These are phyloP conservation scores for Penicillium manginii DNA, from an alignment of 495 filamentous ascomycete species.

Conservation along the genomic window DNA sequence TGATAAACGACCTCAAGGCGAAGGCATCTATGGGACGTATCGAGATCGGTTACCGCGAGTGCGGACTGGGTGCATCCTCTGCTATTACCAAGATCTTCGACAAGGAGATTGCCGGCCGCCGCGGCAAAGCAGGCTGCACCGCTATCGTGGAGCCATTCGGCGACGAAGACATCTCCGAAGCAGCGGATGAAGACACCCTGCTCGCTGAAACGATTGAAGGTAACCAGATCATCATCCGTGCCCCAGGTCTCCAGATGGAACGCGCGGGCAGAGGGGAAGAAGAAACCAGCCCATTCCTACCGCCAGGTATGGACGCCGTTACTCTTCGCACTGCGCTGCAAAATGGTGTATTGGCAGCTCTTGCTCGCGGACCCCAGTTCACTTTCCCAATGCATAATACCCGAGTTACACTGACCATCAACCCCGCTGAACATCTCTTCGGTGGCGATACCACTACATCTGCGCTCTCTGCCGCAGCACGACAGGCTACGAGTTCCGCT, in stretches of 20 bases:
- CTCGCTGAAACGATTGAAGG: conserved; percentile 41
- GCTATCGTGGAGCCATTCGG: conserved; percentile 64
- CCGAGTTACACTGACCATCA: conserved; percentile 68
- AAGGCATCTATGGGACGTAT: conserved; percentile 91
- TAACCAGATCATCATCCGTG: conserved; percentile 64
- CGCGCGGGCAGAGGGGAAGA: conserved; percentile 40
- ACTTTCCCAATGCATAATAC: conserved; percentile 74
- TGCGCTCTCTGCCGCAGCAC: conserved; percentile 77
- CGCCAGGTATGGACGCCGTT: conserved; percentile 59
- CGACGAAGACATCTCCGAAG: conserved; percentile 27
- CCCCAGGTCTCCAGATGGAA: conserved; percentile 47
- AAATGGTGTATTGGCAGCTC: conserved; percentile 81
- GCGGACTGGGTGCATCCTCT: conserved; percentile 56
- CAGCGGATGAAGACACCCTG: conserved; percentile 32
- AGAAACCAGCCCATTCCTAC: conserved; percentile 48
- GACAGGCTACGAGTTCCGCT: conserved; percentile 68
- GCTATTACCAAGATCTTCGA: conserved; percentile 69
- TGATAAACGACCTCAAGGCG: conserved; percentile 85
- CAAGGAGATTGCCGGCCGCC: conserved; percentile 76
- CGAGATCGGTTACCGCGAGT: conserved; percentile 93
- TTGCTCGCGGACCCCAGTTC: conserved; percentile 81
- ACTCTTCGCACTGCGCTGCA: conserved; percentile 65
- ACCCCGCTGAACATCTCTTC: conserved; percentile 67
- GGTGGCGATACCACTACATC: conserved; percentile 67
- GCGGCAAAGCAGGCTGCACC: conserved; percentile 74